Percentiles rank a stretch among this genome's conserved stretches.
These are phyloP conservation scores for Fusarium sp. DNA, from an alignment of 2,329 filamentous ascomycete genomes.

Conservation along the genomic window DNA sequence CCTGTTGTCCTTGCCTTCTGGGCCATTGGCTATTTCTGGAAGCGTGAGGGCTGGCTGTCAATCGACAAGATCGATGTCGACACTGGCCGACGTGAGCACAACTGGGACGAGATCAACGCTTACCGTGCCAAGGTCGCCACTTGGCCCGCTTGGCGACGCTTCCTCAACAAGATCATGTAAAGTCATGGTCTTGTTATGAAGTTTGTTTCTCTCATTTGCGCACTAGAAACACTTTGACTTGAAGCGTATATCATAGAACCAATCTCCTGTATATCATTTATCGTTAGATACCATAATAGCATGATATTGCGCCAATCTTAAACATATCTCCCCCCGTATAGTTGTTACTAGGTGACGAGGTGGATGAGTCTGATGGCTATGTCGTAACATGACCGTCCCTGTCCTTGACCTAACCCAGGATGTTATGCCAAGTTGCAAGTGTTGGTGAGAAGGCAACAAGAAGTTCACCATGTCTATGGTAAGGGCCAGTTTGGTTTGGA, in stretches of 20 bases:
- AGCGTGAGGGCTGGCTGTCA: constrained; percentile 69
- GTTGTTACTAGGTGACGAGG: neutral
- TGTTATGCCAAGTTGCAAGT: neutral
- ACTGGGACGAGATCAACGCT: constrained; percentile 72
- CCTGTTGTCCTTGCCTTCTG: constrained; percentile 68
- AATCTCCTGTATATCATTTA: constrained; percentile 33
- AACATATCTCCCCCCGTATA: neutral
- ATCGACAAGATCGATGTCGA: constrained; percentile 74
- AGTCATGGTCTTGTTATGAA: neutral
- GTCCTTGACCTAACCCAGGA: neutral
- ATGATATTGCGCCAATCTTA: constrained; percentile 4
- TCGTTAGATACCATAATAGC: constrained; percentile 39
- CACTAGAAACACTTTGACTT: neutral
- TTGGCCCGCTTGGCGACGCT: constrained; percentile 63
- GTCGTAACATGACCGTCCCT: neutral
- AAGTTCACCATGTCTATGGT: neutral
- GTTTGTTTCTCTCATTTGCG: neutral
- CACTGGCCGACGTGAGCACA: constrained; percentile 70
- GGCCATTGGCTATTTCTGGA: constrained; percentile 71
- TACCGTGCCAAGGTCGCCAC: constrained; percentile 60
- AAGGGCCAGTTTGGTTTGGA: neutral
- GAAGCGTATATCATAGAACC: neutral
- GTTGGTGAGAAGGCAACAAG: neutral
- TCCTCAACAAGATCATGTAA: constrained; percentile 53
- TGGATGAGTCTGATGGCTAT: neutral